Percentiles rank a stretch among this genome's conserved stretches.
Evolutionary conservation across 1,284 basidiomycete genomes (phyloP).

Genomic region (Leccinum subrobustum): DNA sequence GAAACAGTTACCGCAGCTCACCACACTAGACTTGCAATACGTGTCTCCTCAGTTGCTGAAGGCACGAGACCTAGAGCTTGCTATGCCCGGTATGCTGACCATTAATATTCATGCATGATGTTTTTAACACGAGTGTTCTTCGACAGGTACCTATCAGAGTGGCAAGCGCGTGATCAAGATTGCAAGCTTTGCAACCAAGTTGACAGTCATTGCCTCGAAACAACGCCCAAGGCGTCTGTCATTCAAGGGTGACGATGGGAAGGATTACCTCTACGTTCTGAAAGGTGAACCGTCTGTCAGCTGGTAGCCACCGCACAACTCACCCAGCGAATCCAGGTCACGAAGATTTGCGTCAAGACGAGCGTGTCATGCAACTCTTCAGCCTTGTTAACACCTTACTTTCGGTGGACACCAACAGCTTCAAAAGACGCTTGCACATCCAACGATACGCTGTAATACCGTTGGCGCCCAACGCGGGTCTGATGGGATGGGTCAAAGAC

Average conservation of each 20-base stretch:
- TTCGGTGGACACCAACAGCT: constrained; percentile 90
- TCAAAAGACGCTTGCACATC: constrained; percentile 95
- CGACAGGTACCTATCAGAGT: constrained; percentile 86
- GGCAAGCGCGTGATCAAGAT: constrained; percentile 89
- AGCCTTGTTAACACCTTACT: constrained; percentile 96
- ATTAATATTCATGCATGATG: background rate
- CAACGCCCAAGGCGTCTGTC: constrained; percentile 92
- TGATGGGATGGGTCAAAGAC: constrained; percentile 95
- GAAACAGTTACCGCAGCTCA: constrained; percentile 89
- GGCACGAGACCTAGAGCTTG: constrained; percentile 88
- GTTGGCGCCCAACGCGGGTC: constrained; percentile 93
- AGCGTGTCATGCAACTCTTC: constrained; percentile 99
- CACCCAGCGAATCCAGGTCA: constrained; percentile 58
- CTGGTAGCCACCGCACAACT: background rate
- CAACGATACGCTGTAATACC: constrained; percentile 95
- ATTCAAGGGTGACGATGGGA: constrained; percentile 89
- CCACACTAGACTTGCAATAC: constrained; percentile 94
- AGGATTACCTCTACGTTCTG: constrained; percentile 90
- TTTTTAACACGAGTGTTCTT: background rate
- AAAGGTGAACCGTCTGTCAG: constrained; percentile 60
- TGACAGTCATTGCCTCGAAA: constrained; percentile 96
- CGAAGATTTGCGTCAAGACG: constrained; percentile 98
- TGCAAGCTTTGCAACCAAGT: constrained; percentile 79
- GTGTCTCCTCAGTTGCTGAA: constrained; percentile 93
- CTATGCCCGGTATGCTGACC: constrained; percentile 76